Evolutionary conservation across 441 rosid genomes (phyloP).

Genomic region (Breynia disticha): DNA sequence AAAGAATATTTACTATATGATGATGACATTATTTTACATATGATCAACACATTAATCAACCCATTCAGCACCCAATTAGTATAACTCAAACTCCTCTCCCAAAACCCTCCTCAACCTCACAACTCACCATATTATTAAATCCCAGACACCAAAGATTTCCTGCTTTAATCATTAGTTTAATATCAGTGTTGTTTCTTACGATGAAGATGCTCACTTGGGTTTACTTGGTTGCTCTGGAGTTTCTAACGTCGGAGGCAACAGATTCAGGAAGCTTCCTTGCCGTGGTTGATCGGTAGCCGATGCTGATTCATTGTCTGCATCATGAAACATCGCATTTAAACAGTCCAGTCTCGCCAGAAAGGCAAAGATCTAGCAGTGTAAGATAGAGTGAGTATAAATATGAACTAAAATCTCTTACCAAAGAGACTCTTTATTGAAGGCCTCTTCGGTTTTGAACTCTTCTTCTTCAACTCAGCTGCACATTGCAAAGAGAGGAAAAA

Average conservation of each 20-base stretch:
- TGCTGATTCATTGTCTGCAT: conserved; percentile 64
- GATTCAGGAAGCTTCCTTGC: conserved; percentile 77
- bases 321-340: conserved; percentile 1
- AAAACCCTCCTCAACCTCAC: too few relatives aligned
- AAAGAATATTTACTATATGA: conserved; percentile 36
- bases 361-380: too few relatives aligned
- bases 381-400: too few relatives aligned
- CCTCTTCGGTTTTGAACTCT: conserved; percentile 78
- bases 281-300: conserved; percentile 33
- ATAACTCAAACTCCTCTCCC: conserved; percentile 11
- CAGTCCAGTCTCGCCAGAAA: too few relatives aligned
- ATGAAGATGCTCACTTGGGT: conserved; percentile 23
- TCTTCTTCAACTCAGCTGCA: conserved; percentile 83
- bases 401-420: conserved; percentile 38
- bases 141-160: too few relatives aligned
- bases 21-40: conserved; percentile 22
- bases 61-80: conserved; percentile 20
- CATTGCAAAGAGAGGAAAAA: background rate
- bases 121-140: too few relatives aligned
- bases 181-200: conserved; percentile 4
- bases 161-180: background rate
- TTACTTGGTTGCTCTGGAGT: conserved; percentile 41
- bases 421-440: conserved; percentile 92
- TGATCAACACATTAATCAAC: conserved; percentile 12
- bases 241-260: conserved; percentile 56